phyloP scores from a whole-genome alignment of 768 basidiomycete genomes.

The Suillus decipiens region DNA sequence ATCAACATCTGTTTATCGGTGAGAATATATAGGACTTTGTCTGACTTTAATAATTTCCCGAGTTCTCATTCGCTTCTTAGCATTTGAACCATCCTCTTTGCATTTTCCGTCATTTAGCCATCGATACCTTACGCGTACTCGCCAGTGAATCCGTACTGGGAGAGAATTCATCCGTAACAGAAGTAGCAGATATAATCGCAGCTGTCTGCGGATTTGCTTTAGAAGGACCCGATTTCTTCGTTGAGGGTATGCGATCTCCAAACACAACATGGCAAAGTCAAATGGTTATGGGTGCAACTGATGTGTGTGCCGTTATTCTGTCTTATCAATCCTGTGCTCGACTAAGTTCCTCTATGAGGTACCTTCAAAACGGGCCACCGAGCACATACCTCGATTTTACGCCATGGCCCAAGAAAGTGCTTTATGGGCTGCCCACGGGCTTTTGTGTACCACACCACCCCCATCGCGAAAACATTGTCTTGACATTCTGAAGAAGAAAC shows the following conservation, averaged over 20 bases:
- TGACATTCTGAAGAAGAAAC: conserved; percentile 21
- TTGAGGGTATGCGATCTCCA: conserved; percentile 21
- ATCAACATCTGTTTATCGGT: conserved; percentile 28
- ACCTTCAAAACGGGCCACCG: conserved; percentile 18
- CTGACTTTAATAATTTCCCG: too few relatives aligned
- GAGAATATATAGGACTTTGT: neutral
- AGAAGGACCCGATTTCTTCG: conserved; percentile 24
- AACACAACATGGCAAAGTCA: conserved; percentile 13
- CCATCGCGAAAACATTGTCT: conserved; percentile 15
- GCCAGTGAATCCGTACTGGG: conserved; percentile 25
- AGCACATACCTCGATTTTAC: conserved; percentile 30
- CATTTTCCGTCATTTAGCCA: conserved; percentile 26
- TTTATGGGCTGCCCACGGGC: conserved; percentile 15
- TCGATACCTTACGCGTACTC: conserved; percentile 21
- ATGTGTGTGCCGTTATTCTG: neutral
- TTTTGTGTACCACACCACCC: conserved; percentile 17
- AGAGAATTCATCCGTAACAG: conserved; percentile 18
- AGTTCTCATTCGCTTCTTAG: conserved; percentile 12
- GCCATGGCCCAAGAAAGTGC: conserved; percentile 25
- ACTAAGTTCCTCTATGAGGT: conserved; percentile 12
- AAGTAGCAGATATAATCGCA: conserved; percentile 27
- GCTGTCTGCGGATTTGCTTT: conserved; percentile 28
- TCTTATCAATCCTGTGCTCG: neutral
- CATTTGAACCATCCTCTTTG: conserved; percentile 24
- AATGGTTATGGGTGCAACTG: conserved; percentile 6